Evolutionary conservation across 2,329 filamentous ascomycete species (phyloP).

Genomic region (Geosmithia morbida): DNA sequence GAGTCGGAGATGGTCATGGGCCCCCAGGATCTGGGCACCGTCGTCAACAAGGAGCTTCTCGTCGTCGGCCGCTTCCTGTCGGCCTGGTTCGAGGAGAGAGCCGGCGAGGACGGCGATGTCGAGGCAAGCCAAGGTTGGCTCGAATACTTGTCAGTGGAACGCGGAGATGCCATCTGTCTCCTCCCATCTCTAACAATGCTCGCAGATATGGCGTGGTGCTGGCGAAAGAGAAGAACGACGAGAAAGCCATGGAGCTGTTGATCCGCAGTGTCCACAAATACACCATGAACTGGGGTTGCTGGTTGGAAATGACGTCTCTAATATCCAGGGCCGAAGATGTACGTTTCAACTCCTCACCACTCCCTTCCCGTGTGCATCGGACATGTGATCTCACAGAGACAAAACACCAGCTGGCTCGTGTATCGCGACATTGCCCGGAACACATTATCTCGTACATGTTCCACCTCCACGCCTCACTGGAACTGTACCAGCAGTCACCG

Average conservation of each 20-base stretch:
- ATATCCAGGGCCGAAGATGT: slow-evolving; percentile 72
- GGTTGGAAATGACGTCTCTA: slow-evolving; percentile 79
- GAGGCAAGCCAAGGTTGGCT: slow-evolving; percentile 76
- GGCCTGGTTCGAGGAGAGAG: slow-evolving; percentile 61
- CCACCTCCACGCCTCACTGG: slow-evolving; percentile 77
- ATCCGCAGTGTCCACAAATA: slow-evolving; percentile 77
- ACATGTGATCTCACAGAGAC: neutral
- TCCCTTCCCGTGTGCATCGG: neutral
- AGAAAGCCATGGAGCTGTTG: slow-evolving; percentile 74
- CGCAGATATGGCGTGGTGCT: slow-evolving; percentile 72
- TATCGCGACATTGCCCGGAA: slow-evolving; percentile 61
- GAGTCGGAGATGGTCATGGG: slow-evolving; percentile 96
- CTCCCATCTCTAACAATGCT: too few relatives aligned
- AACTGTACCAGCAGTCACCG: slow-evolving; percentile 76
- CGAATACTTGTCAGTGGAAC: slow-evolving; percentile 53
- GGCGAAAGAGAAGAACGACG: slow-evolving; percentile 80
- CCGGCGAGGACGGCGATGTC: slow-evolving; percentile 41
- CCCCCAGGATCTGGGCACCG: slow-evolving; percentile 74
- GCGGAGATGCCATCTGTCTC: too few relatives aligned
- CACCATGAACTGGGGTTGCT: slow-evolving; percentile 94
- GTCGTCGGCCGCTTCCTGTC: slow-evolving; percentile 63
- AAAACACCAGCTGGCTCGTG: slow-evolving; percentile 46
- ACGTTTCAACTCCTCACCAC: slow-evolving; percentile 15
- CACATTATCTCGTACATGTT: slow-evolving; percentile 94
- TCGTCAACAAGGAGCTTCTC: slow-evolving; percentile 72